phyloP scores from a whole-genome alignment of 73 alveolate species.

The Paramecium biaurelia region DNA sequence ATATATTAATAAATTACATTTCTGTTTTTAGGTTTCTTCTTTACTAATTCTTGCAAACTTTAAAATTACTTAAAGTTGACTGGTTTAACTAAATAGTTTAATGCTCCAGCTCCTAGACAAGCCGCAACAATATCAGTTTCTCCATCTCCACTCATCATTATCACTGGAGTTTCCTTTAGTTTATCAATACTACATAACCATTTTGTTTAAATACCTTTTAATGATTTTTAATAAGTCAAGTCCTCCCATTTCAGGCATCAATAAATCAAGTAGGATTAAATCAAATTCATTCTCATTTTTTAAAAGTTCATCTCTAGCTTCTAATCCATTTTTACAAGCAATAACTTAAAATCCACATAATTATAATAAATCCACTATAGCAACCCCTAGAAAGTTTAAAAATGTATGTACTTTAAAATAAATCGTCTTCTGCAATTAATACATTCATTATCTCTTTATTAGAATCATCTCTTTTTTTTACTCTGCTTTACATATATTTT shows the following conservation, averaged over 20 bases:
- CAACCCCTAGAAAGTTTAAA: slow-evolving; percentile 51
- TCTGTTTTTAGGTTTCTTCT: background rate
- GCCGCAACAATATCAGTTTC: slow-evolving; percentile 73
- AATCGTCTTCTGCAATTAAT: slow-evolving; percentile 85
- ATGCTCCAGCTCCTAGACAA: slow-evolving; percentile 79
- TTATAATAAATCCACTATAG: slow-evolving; percentile 76
- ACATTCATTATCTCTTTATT: slow-evolving; percentile 35
- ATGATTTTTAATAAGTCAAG: slow-evolving; percentile 75
- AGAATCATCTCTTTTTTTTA: background rate
- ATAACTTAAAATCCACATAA: slow-evolving; percentile 78
- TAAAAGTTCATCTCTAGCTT: slow-evolving; percentile 73
- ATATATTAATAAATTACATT: background rate
- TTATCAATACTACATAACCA: background rate
- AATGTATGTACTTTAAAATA: slow-evolving; percentile 67
- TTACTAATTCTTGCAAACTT: background rate
- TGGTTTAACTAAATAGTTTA: slow-evolving; percentile 84
- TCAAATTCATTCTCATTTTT: slow-evolving; percentile 73
- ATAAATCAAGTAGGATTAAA: slow-evolving; percentile 80
- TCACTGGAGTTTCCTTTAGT: slow-evolving; percentile 77
- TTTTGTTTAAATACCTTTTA: slow-evolving; percentile 64
- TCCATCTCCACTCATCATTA: slow-evolving; percentile 83
- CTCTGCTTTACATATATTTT: background rate
- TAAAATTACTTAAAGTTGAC: slow-evolving; percentile 50
- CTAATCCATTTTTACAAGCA: slow-evolving; percentile 76
- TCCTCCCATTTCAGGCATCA: slow-evolving; percentile 89